These are phyloP conservation scores for Pseudocercospora eumusae DNA, from an alignment of 2,329 filamentous ascomycete genomes.

Conservation along the genomic window DNA sequence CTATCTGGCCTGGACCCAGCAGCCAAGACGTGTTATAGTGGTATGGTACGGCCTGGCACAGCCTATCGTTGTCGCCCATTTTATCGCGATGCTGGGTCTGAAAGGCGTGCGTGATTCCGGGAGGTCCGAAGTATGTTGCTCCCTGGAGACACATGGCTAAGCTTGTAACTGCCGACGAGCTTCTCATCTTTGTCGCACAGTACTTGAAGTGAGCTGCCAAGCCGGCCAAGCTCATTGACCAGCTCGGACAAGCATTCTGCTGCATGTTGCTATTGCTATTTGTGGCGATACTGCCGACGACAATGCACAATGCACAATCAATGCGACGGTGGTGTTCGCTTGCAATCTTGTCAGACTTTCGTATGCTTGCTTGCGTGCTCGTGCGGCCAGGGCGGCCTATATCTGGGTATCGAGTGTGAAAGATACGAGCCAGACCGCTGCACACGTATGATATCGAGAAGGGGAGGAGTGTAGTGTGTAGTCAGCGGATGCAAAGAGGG, in stretches of 20 bases:
- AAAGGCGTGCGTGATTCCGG: not conserved
- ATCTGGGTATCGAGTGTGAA: not conserved
- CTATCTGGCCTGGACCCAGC: not conserved
- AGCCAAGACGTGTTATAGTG: not conserved
- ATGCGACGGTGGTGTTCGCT: not conserved
- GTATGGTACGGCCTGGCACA: not conserved
- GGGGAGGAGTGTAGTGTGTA: not conserved
- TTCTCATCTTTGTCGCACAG: not conserved
- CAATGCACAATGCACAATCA: too few species aligned
- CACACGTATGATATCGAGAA: not conserved
- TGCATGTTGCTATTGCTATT: not conserved
- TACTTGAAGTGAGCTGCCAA: not conserved
- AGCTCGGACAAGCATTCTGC: not conserved
- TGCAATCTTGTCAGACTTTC: not conserved
- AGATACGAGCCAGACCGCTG: not conserved
- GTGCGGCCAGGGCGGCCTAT: not conserved
- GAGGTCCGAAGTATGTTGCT: not conserved
- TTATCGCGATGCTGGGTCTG: slow-evolving; percentile 1
- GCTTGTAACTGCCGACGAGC: not conserved
- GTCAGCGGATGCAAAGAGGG: not conserved
- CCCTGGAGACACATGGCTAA: not conserved
- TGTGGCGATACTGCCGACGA: not conserved
- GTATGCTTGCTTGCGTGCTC: not conserved
- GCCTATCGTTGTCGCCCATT: slow-evolving; percentile 1
- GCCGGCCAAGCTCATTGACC: not conserved